Evolutionary conservation across 2,329 filamentous ascomycete genomes (phyloP).

Genomic region (Epichloe typhina): DNA sequence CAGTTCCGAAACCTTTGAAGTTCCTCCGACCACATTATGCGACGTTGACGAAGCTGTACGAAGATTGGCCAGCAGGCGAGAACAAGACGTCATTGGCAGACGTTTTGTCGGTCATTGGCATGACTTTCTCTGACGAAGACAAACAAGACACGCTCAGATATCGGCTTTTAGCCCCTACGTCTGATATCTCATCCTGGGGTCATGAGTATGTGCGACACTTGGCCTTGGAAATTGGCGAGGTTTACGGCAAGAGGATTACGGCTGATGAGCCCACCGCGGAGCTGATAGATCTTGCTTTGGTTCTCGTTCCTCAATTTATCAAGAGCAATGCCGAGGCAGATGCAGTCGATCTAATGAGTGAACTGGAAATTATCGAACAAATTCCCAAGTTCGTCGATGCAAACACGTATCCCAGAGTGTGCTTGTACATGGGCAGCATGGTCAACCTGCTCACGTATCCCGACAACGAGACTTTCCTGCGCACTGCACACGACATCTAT

Average conservation of each 20-base stretch:
- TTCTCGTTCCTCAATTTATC: conserved; percentile 85
- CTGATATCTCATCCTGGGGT: conserved; percentile 93
- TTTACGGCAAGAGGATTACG: conserved; percentile 77
- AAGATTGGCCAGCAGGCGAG: conserved; percentile 71
- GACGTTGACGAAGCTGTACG: conserved; percentile 74
- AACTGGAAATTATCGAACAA: conserved; percentile 91
- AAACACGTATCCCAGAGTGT: conserved; percentile 85
- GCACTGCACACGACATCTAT: conserved; percentile 88
- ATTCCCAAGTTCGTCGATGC: conserved; percentile 84
- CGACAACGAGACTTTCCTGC: conserved; percentile 91
- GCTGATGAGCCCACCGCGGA: conserved; percentile 77
- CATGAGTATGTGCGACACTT: conserved; percentile 97
- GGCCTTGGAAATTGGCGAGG: conserved; percentile 88
- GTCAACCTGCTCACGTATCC: conserved; percentile 95
- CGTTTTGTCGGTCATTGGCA: conserved; percentile 91
- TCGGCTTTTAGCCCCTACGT: conserved; percentile 74
- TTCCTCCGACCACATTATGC: conserved; percentile 96
- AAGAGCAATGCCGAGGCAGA: conserved; percentile 97
- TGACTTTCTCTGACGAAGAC: conserved; percentile 97
- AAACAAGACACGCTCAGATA: conserved; percentile 94
- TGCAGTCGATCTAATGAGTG: conserved; percentile 91
- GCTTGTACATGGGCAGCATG: conserved; percentile 98
- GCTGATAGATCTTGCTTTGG: conserved; percentile 68
- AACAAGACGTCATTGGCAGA: conserved; percentile 88
- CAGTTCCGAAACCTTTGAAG: conserved; percentile 94